Percentiles rank a stretch among this genome's conserved stretches.
Conservation (phyloP, 2,329 filamentous ascomycete species). For the Camptophora hylomeconis region DNA sequence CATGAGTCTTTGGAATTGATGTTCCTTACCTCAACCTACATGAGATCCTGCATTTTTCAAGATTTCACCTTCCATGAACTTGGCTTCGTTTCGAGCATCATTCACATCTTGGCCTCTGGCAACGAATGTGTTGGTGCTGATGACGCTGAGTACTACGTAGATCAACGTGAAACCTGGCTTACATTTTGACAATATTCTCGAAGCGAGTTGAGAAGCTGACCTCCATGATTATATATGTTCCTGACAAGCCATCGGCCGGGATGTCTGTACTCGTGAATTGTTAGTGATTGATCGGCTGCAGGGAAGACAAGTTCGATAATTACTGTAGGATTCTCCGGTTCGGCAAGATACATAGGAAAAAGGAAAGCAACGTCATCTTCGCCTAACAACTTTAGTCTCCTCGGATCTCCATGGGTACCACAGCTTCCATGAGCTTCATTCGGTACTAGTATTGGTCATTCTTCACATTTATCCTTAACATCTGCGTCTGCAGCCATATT, state of each 20-base stretch:
- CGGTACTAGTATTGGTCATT: no score
- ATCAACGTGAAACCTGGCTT: conserved; percentile 21
- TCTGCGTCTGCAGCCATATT: conserved; percentile 76
- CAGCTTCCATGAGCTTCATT: no score
- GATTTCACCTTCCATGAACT: conserved; percentile 51
- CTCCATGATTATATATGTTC: no score
- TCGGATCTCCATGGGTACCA: no score
- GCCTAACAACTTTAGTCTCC: no score
- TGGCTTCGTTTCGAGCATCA: conserved; percentile 46
- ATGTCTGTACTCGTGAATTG: no score
- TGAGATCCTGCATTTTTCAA: conserved; percentile 45
- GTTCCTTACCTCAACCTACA: conserved; percentile 29
- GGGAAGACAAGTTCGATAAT: no score
- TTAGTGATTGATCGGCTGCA: no score
- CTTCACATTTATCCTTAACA: conserved; percentile 81
- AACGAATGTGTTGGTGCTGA: conserved; percentile 37
- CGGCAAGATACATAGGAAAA: no score
- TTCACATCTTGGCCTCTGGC: conserved; percentile 25
- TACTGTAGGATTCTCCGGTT: no score
- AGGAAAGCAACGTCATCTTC: no score
- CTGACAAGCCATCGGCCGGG: no score
- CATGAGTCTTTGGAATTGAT: conserved; percentile 4
- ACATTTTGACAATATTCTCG: conserved; percentile 51
- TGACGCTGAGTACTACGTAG: conserved; percentile 11
- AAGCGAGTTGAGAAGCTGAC: conserved; percentile 49